A percentile compares a stretch with the other conserved stretches of the same genome.
phyloP scores from a whole-genome alignment of 78 protist species.

The Dictyostelium firmibasis region DNA sequence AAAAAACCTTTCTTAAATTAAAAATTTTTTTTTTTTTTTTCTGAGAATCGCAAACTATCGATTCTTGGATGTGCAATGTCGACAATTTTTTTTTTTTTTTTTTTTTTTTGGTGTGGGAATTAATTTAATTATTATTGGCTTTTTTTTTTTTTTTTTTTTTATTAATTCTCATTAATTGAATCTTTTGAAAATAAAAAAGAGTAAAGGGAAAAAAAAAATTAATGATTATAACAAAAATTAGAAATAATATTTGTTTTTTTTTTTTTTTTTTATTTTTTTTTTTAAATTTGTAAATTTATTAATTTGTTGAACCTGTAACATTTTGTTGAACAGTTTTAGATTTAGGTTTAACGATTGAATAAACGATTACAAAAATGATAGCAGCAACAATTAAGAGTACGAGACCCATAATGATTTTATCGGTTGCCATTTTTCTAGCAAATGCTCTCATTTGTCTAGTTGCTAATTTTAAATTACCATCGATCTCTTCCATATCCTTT shows the following conservation, averaged over 20 bases:
- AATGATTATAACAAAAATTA: too few species aligned
- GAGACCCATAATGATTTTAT: conserved; percentile 85
- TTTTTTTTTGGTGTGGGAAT: too few species aligned
- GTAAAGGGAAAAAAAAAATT: too few species aligned
- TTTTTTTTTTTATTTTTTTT: neutral
- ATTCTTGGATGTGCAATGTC: neutral
- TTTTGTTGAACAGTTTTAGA: neutral
- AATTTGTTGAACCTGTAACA: neutral
- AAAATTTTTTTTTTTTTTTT: too few species aligned
- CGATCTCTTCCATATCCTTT: conserved; percentile 72
- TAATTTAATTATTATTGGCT: too few species aligned
- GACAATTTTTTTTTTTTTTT: neutral
- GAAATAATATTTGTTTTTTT: neutral
- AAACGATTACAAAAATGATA: conserved; percentile 65
- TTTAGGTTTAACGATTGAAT: conserved; percentile 60
- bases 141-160: too few species aligned
- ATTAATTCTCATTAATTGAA: too few species aligned
- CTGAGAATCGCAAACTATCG: too few species aligned
- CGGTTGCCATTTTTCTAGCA: conserved; percentile 88
- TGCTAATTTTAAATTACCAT: conserved; percentile 80
- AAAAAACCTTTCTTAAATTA: neutral
- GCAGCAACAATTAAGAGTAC: conserved; percentile 75
- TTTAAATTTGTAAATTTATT: neutral
- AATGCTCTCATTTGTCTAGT: conserved; percentile 83
- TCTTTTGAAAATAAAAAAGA: too few species aligned